These are phyloP conservation scores for Xylaria sp. DNA, from an alignment of 2,329 filamentous ascomycete genomes.

Conservation along the genomic window DNA sequence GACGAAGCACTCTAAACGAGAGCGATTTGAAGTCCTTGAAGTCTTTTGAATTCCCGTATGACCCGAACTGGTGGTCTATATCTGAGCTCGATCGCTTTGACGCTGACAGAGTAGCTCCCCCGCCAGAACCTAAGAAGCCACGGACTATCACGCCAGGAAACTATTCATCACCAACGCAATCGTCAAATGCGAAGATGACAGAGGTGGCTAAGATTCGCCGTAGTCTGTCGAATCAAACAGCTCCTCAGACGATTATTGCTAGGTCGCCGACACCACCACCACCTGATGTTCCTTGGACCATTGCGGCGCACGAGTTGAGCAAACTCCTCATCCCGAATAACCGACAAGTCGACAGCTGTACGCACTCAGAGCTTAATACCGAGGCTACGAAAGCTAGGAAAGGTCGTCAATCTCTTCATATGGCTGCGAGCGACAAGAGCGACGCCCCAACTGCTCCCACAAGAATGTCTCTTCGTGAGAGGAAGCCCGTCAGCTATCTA, in stretches of 20 bases:
- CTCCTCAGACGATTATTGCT: conserved; percentile 51
- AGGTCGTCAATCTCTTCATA: conserved; percentile 71
- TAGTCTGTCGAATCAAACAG: conserved; percentile 67
- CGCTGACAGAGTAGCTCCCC: conserved; percentile 62
- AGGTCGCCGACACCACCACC: conserved; percentile 73
- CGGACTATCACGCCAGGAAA: conserved; percentile 71
- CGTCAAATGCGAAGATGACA: conserved; percentile 83
- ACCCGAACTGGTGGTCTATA: conserved; percentile 77
- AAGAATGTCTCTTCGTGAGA: conserved; percentile 79
- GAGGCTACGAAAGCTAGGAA: conserved; percentile 71
- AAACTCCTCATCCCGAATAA: conserved; percentile 82
- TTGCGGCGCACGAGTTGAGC: conserved; percentile 84
- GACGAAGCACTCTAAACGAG: conserved; percentile 49
- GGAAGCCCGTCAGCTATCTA: conserved; percentile 69
- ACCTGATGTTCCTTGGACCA: conserved; percentile 86
- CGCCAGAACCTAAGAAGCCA: conserved; percentile 63
- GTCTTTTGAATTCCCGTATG: conserved; percentile 61
- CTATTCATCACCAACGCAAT: conserved; percentile 88
- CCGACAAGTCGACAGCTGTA: conserved; percentile 80
- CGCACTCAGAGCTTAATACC: conserved; percentile 79
- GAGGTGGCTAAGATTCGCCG: conserved; percentile 73
- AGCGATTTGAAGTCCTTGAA: conserved; percentile 47
- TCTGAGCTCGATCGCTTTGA: conserved; percentile 77
- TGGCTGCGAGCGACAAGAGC: conserved; percentile 50
- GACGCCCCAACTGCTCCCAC: conserved; percentile 57